phyloP scores from a whole-genome alignment of 768 basidiomycete genomes.

The Podaxis sp. region DNA sequence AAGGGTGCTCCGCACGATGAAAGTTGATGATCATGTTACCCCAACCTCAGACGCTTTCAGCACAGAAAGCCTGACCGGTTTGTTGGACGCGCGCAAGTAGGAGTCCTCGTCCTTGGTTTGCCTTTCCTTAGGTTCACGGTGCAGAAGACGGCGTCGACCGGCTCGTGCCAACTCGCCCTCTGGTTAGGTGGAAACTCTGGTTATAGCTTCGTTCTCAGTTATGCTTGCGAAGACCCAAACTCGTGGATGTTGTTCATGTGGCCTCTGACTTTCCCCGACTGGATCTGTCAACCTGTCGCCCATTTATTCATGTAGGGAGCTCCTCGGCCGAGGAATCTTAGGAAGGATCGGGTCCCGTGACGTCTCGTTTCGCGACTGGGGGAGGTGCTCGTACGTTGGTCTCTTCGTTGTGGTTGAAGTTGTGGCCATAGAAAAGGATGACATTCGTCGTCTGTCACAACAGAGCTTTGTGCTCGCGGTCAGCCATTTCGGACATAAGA shows the following conservation, averaged over 20 bases:
- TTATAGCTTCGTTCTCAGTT: background rate
- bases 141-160: background rate
- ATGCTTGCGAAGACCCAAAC: constrained; percentile 11
- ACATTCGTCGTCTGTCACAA: constrained; percentile 2
- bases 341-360: background rate
- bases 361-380: background rate
- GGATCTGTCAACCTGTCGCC: background rate
- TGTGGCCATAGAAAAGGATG: constrained; percentile 13
- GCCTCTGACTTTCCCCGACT: background rate
- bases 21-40: constrained; percentile 6
- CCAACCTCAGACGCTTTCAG: constrained; percentile 11
- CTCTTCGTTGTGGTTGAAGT: constrained; percentile 14
- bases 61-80: constrained; percentile 13
- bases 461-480: constrained; percentile 14
- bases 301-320: background rate
- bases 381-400: constrained; percentile 10
- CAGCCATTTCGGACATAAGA: constrained; percentile 11
- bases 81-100: background rate
- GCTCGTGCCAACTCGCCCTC: constrained; percentile 4
- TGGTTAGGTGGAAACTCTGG: constrained; percentile 6
- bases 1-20: background rate
- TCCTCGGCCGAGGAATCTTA: constrained; percentile 2
- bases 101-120: constrained; percentile 3
- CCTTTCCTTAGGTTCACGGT: constrained; percentile 6
- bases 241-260: background rate